Base-by-base conservation (phyloP, 208 protist species). In the Trypanosoma grayi region DNA sequence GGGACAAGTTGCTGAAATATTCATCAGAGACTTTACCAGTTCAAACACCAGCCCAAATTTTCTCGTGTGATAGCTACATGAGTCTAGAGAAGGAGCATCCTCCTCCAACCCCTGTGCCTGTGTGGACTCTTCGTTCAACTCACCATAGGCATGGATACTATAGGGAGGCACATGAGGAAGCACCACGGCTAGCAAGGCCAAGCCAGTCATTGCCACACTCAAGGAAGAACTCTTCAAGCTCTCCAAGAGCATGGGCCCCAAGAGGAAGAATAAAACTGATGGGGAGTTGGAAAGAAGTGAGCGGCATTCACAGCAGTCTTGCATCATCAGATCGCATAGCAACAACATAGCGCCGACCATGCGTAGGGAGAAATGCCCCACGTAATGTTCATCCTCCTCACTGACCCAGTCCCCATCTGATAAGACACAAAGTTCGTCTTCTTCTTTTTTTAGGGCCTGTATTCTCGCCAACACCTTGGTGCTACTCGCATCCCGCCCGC, bases 21-120 rank as follows among this genome's bases (percentile, higher is more conserved):
- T 79, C 7, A 93, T 51, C 5, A 93, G 60, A 25, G 73, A 67
- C 59, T 82, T 87, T 4, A 70, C 50, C 6, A 90, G 11, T 11
- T 73, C 73, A 70, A 93, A 93, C 7, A 85, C 41, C 0, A 56
- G 52, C 24, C 75, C 69, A 66, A 85, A 93, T 34, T 58, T 77
- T 37, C 53, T 72, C 3, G 72, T 74, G 13, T 30, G 58, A 64
- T 65, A 77, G 16, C 20, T 36, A 11, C 46, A 54, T 11, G 65
- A 47, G 16, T 22, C n/a, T 18, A 27, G 24, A 11, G 2, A 5
- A 1, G 13, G 22, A 40, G 51, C 27, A 36, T 62, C 28, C 31
- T 43, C 4, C 36, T 11, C 22, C 16, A 47, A 22, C 37, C 60
- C 41, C 20, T 58, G 13, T 45, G 60, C 18, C n/a, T 47, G 13